Conservation (phyloP, 2,329 filamentous ascomycete species). For the Rutstroemia sydowiana region DNA sequence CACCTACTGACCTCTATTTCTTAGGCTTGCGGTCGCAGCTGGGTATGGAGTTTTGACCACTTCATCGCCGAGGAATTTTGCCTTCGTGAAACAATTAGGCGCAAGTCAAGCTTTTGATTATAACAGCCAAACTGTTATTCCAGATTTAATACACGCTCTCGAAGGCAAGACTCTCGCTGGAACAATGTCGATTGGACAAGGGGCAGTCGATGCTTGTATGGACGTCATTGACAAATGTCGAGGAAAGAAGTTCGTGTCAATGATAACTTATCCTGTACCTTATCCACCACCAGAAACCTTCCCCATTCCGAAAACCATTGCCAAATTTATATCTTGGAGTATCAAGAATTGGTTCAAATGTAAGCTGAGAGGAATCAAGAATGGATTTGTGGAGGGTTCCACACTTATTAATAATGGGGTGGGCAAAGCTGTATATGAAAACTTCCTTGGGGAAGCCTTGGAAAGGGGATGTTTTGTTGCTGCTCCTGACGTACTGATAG, state of each 20-base stretch:
- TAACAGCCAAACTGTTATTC: constrained; percentile 7
- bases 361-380: neutral
- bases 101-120: constrained; percentile 38
- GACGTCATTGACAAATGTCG: neutral
- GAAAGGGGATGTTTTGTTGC: constrained; percentile 29
- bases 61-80: constrained; percentile 29
- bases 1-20: neutral
- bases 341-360: constrained; percentile 1
- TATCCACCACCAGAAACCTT: neutral
- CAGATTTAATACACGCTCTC: constrained; percentile 13
- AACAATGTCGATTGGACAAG: constrained; percentile 10
- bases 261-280: constrained; percentile 2
- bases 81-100: constrained; percentile 33
- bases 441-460: constrained; percentile 34
- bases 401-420: constrained; percentile 8
- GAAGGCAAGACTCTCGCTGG: constrained; percentile 28
- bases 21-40: constrained; percentile 32
- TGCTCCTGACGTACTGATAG: constrained; percentile 33
- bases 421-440: constrained; percentile 28
- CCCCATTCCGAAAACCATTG: neutral
- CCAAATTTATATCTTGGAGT: neutral
- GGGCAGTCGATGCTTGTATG: constrained; percentile 5
- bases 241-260: constrained; percentile 1
- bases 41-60: constrained; percentile 37
- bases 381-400: neutral